A percentile compares a stretch with the other conserved stretches of the same genome.
phyloP scores from a whole-genome alignment of 108 stramenopile genomes.

The Cyclotella kingstonii region DNA sequence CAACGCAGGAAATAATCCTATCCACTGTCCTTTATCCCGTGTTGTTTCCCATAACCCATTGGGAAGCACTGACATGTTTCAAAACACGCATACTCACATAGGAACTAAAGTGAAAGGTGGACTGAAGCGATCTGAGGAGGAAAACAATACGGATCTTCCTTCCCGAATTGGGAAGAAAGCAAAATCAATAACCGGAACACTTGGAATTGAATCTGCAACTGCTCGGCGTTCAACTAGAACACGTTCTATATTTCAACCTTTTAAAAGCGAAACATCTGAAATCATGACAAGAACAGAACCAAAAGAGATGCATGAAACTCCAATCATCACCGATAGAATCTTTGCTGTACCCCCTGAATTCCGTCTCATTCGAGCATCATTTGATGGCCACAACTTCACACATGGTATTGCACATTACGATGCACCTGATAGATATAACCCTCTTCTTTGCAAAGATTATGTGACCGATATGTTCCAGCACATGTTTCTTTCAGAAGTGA shows the following conservation, averaged over 20 bases:
- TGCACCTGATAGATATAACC: constrained; percentile 26
- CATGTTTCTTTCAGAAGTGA: constrained; percentile 70
- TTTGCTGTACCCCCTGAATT: constrained; percentile 36
- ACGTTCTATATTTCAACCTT: too few relatives aligned
- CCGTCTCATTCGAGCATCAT: constrained; percentile 22
- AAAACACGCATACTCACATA: constrained; percentile 4
- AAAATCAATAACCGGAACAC: not conserved
- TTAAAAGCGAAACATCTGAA: too few relatives aligned
- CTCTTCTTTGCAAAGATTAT: constrained; percentile 49
- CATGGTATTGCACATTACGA: constrained; percentile 45
- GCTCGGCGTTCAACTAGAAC: constrained; percentile 3
- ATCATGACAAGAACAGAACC: not conserved
- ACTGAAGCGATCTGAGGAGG: constrained; percentile 13
- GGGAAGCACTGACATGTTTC: not conserved
- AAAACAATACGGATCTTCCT: constrained; percentile 8
- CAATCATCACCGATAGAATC: constrained; percentile 9
- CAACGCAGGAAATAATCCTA: constrained; percentile 1
- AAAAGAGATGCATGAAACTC: not conserved
- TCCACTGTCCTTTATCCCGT: constrained; percentile 12
- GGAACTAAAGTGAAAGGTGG: constrained; percentile 16
- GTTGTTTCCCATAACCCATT: not conserved
- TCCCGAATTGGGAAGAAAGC: constrained; percentile 15
- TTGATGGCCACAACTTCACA: constrained; percentile 30
- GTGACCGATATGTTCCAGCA: constrained; percentile 85
- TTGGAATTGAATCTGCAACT: too few relatives aligned